phyloP scores from a whole-genome alignment of 306 rosid genomes.

The Parietaria judaica region DNA sequence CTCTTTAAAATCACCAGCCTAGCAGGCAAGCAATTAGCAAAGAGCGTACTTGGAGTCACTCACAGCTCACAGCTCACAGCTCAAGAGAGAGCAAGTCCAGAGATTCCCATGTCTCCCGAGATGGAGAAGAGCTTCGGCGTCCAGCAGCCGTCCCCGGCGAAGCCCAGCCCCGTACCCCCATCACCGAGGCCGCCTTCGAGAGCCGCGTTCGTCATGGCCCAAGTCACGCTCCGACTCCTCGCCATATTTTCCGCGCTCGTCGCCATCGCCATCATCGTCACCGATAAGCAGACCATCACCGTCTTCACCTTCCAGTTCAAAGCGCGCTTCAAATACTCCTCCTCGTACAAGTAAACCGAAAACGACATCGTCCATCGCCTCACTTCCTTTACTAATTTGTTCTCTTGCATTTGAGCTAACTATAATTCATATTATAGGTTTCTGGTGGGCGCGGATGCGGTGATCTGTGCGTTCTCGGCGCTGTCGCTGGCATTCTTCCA shows the following conservation, averaged over 20 bases:
- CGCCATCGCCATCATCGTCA: slow-evolving; percentile 38
- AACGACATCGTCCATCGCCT: neutral
- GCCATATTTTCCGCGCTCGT: slow-evolving; percentile 32
- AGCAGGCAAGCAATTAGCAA: too few relatives aligned
- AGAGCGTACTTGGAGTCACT: too few relatives aligned
- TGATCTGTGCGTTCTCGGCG: slow-evolving; percentile 35
- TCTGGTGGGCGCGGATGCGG: slow-evolving; percentile 44
- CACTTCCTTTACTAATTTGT: neutral
- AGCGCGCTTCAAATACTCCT: slow-evolving; percentile 49
- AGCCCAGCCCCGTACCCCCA: neutral
- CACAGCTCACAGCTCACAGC: too few relatives aligned
- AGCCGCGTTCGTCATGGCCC: slow-evolving; percentile 16
- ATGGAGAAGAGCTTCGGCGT: slow-evolving; percentile 19
- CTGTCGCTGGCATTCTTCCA: slow-evolving; percentile 22
- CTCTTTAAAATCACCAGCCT: too few relatives aligned
- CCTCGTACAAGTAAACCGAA: slow-evolving; percentile 43
- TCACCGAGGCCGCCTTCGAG: neutral
- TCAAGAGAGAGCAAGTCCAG: too few relatives aligned
- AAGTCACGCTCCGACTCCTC: slow-evolving; percentile 36
- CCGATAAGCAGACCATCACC: slow-evolving; percentile 43
- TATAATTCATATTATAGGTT: slow-evolving; percentile 27
- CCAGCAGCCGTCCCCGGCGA: neutral
- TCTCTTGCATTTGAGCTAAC: neutral
- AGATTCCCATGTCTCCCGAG: slow-evolving; percentile 8
- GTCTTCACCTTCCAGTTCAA: slow-evolving; percentile 24